Conservation (phyloP, 306 rosid species). For the Castanea sativa region DNA sequence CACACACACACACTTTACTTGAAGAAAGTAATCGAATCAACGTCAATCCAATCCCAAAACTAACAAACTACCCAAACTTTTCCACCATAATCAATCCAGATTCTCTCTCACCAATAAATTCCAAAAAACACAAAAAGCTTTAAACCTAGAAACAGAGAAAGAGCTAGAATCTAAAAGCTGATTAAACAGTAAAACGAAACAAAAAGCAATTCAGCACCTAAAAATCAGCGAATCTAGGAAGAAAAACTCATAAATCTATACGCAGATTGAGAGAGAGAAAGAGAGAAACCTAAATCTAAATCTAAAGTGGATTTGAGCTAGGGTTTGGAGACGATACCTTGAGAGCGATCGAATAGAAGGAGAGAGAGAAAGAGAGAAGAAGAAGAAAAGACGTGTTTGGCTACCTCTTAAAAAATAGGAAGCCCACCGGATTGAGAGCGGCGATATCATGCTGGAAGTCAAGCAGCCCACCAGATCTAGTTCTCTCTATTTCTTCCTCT, state of each 20-base stretch:
- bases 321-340: conserved; percentile 30
- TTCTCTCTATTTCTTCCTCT: too few relatives aligned
- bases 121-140: too few relatives aligned
- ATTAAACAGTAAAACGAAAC: neutral
- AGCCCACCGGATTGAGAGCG: too few relatives aligned
- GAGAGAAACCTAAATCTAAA: conserved; percentile 22
- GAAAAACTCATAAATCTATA: conserved; percentile 46
- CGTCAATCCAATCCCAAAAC: neutral
- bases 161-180: neutral
- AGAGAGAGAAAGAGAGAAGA: neutral
- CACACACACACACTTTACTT: too few relatives aligned
- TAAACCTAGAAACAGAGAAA: neutral
- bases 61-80: neutral
- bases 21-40: neutral
- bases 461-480: too few relatives aligned
- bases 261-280: neutral
- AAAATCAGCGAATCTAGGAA: conserved; percentile 20
- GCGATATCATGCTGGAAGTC: too few relatives aligned
- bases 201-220: neutral
- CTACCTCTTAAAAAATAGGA: too few relatives aligned
- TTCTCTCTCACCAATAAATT: neutral
- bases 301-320: neutral
- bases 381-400: too few relatives aligned
- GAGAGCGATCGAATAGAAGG: conserved; percentile 25
- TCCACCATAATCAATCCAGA: neutral